Conservation (phyloP, 257 asterid genomes). For the Mitragyna speciosa region DNA sequence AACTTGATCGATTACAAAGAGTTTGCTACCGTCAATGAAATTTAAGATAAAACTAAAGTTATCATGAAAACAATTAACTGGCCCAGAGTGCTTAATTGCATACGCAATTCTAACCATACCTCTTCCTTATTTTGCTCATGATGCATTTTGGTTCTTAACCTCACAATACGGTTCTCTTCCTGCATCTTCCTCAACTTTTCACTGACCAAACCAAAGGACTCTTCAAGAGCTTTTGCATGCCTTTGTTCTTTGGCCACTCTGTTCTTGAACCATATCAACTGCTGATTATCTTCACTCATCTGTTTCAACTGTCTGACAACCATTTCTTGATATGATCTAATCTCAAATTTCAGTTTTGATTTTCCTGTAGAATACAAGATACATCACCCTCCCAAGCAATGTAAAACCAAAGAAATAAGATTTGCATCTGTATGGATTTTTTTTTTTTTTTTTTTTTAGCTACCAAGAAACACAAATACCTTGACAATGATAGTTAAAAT, state of each 20-base stretch:
- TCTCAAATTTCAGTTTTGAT: constrained; percentile 58
- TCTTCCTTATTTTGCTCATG: constrained; percentile 63
- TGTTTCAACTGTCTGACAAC: constrained; percentile 56
- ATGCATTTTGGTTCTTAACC: constrained; percentile 44
- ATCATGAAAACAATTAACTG: background rate
- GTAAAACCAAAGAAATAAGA: constrained; percentile 11
- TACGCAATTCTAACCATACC: constrained; percentile 44
- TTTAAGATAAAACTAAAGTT: background rate
- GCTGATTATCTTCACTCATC: constrained; percentile 77
- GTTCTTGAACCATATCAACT: constrained; percentile 42
- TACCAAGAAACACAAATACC: constrained; percentile 17
- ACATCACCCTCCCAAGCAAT: constrained; percentile 2
- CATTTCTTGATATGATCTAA: constrained; percentile 52
- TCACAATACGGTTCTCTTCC: constrained; percentile 47
- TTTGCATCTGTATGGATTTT: background rate
- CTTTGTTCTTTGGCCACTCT: constrained; percentile 45
- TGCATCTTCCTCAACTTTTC: constrained; percentile 42
- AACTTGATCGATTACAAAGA: background rate
- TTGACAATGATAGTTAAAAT: constrained; percentile 35
- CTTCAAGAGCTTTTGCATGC: constrained; percentile 51
- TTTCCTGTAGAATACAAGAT: constrained; percentile 42
- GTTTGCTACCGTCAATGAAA: background rate
- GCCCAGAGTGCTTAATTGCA: background rate
- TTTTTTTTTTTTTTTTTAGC: background rate
- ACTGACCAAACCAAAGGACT: constrained; percentile 28